phyloP scores from a whole-genome alignment of 176 grass and related monocot species.

The Chrysopogon serrulatus region DNA sequence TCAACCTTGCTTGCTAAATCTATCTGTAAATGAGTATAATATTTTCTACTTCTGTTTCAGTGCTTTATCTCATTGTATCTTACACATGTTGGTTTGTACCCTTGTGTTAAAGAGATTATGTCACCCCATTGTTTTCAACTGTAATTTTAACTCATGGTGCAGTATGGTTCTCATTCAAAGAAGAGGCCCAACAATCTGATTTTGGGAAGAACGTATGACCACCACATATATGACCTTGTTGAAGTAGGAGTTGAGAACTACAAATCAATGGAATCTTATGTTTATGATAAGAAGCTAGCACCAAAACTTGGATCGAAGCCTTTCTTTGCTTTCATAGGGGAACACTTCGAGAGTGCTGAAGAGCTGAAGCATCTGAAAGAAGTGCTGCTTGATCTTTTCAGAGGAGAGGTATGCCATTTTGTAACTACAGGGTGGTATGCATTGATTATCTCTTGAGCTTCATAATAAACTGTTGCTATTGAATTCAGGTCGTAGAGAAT shows the following conservation, averaged over 20 bases:
- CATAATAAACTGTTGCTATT: conserved; percentile 4
- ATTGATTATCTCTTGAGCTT: not conserved
- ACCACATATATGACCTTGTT: conserved; percentile 97
- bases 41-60: not conserved
- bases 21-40: not conserved
- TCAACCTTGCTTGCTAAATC: not conserved
- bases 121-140: not conserved
- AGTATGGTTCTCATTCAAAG: conserved; percentile 98
- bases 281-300: conserved; percentile 80
- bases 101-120: not conserved
- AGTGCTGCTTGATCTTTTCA: conserved; percentile 86
- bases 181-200: conserved; percentile 94
- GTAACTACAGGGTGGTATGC: not conserved
- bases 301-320: conserved; percentile 88
- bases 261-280: conserved; percentile 70
- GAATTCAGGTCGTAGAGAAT: conserved; percentile 79
- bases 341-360: conserved; percentile 77
- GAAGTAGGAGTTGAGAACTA: conserved; percentile 93
- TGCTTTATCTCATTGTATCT: not conserved
- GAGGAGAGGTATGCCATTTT: conserved; percentile 62
- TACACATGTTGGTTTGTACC: not conserved
- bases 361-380: conserved; percentile 94
- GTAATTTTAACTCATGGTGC: not conserved
- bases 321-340: conserved; percentile 88
- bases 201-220: conserved; percentile 80